Evolutionary conservation across 1,284 basidiomycete species (phyloP).

Genomic region (Ceratobasidium sp.): DNA sequence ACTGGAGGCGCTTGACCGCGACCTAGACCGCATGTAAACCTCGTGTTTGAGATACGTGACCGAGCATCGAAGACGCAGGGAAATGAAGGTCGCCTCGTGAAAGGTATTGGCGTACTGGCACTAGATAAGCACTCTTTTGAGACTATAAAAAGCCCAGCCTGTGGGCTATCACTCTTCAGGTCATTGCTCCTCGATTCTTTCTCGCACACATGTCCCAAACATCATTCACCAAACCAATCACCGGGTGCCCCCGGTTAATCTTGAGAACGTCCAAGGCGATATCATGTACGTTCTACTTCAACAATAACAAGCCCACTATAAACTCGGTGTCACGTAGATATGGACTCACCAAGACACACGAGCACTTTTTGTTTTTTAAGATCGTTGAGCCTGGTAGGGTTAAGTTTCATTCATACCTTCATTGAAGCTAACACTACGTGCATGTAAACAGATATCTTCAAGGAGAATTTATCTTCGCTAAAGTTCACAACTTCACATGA

Average conservation of each 20-base stretch:
- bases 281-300: constrained; percentile 37
- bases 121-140: too few relatives aligned
- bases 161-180: too few relatives aligned
- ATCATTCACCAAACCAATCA: too few relatives aligned
- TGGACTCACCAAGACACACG: not conserved
- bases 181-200: too few relatives aligned
- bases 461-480: not conserved
- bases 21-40: too few relatives aligned
- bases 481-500: not conserved
- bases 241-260: constrained; percentile 13
- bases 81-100: too few relatives aligned
- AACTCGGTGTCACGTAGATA: not conserved
- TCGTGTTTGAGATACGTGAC: too few relatives aligned
- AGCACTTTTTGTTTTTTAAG: constrained; percentile 10
- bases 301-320: not conserved
- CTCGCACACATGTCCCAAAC: too few relatives aligned
- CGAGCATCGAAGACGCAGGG: too few relatives aligned
- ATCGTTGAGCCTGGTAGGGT: not conserved
- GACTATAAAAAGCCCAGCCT: too few relatives aligned
- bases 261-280: constrained; percentile 45
- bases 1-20: too few relatives aligned
- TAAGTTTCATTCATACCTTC: not conserved
- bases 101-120: too few relatives aligned
- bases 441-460: not conserved
- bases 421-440: not conserved